Base-by-base conservation (phyloP, 2,329 filamentous ascomycete genomes). In the Sporothrix pallida region DNA sequence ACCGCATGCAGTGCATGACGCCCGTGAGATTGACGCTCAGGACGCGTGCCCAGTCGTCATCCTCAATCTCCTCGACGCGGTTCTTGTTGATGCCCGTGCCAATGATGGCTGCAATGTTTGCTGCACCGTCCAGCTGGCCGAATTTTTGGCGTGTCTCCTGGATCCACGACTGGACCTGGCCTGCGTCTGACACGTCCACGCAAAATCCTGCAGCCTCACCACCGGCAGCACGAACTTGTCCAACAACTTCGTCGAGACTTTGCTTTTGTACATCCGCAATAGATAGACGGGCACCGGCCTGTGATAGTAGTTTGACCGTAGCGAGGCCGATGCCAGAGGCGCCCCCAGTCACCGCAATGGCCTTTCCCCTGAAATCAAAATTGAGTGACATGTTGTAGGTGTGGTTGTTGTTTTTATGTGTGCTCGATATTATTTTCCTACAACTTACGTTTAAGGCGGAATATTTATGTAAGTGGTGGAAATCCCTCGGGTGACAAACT, bases 61-160 rank as follows among this genome's bases (percentile, higher is more conserved):
- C 85, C 26, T 84, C 83, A 23, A 54, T 54, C 52, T 85, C 78
- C 20, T 86, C 84, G 1, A 80, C 80, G 23, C 86, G 79, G 1
- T 81, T 76, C 63, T 81, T 79, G 72, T 81, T 75, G 12, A 81
- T 82, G 72, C 85, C 83, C 63, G 83, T 79, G 75, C 82, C 82
- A 75, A 86, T 84, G 58, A 83, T 78, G 62, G 86, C 86, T 3
- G 88, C 88, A 10, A 87, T 82, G 71, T 90, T 89, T 8, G 85
- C 87, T n/a, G 87, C 86, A 6, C 87, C 85, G 76, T 88, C 85
- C 9, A 89, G 82, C 70, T 83, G 83, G 4, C 87, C 87, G 70
- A 86, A 86, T 48, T 81, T 17, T 7, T 81, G n/a, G 81, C 76
- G 20, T 88, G 84, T 83, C 67, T 78, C 79, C 7, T 81, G 79